phyloP scores from a whole-genome alignment of 2,329 filamentous ascomycete species.

The Orbilia blumenaviensis region DNA sequence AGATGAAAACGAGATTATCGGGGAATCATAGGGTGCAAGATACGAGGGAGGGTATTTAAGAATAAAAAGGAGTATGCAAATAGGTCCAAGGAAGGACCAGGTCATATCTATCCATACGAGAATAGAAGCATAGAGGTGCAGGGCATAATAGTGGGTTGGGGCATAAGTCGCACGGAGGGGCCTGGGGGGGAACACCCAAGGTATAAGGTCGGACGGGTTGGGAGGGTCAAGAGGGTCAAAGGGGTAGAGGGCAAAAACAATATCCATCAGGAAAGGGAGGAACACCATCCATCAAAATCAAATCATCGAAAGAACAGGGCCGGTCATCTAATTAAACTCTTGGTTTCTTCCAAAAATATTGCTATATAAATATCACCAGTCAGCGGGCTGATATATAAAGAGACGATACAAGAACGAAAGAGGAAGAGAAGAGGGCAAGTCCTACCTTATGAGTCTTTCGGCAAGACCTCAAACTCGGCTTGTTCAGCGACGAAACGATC shows the following conservation, averaged over 20 bases:
- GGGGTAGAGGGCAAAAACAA: neutral
- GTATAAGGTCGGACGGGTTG: neutral
- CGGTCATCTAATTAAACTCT: slow-evolving; percentile 58
- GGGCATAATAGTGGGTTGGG: neutral
- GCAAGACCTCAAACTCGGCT: slow-evolving; percentile 87
- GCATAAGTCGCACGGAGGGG: neutral
- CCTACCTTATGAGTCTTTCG: slow-evolving; percentile 96
- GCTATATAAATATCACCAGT: slow-evolving; percentile 62
- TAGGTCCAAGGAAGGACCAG: neutral
- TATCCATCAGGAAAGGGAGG: neutral
- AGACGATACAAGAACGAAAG: slow-evolving; percentile 3
- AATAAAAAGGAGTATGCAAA: neutral
- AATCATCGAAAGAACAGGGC: neutral
- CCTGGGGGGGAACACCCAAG: neutral
- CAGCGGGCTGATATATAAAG: neutral
- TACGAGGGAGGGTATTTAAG: neutral
- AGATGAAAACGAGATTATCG: neutral
- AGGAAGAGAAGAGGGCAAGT: too few species aligned
- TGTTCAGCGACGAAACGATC: slow-evolving; percentile 84
- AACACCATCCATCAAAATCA: slow-evolving; percentile 1
- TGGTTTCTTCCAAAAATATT: slow-evolving; percentile 77
- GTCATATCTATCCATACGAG: neutral
- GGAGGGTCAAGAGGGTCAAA: neutral
- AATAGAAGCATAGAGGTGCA: neutral
- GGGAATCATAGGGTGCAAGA: slow-evolving; percentile 1